These are phyloP conservation scores for Nitzschia palea DNA, from an alignment of 108 stramenopile species.

Conservation along the genomic window DNA sequence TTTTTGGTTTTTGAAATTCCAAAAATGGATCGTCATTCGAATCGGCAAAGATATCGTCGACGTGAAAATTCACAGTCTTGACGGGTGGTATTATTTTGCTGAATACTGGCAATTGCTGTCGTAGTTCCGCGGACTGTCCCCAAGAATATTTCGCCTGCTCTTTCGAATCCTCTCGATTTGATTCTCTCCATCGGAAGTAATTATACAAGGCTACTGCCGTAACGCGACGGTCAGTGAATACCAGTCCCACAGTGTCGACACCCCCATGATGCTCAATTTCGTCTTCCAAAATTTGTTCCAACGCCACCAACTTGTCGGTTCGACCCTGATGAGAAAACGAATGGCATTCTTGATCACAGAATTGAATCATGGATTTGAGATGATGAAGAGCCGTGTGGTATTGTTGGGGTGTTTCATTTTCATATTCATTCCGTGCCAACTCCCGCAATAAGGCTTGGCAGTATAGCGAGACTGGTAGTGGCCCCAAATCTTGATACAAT, in stretches of 20 bases:
- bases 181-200: constrained; percentile 37
- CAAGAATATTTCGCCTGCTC: background rate
- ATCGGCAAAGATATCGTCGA: constrained; percentile 4
- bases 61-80: background rate
- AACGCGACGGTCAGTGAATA: constrained; percentile 57
- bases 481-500: constrained; percentile 56
- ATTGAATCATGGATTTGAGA: constrained; percentile 22
- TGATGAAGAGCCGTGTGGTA: constrained; percentile 33
- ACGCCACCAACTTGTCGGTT: constrained; percentile 47
- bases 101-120: background rate
- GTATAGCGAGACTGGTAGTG: constrained; percentile 32
- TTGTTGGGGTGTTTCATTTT: constrained; percentile 41
- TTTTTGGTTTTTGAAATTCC: background rate
- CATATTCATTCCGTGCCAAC: constrained; percentile 48
- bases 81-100: background rate
- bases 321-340: constrained; percentile 28
- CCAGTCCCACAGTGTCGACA: constrained; percentile 43
- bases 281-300: constrained; percentile 39
- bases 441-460: constrained; percentile 31
- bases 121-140: background rate
- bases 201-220: constrained; percentile 58
- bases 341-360: constrained; percentile 24
- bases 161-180: background rate
- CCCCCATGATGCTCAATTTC: constrained; percentile 23
- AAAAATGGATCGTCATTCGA: constrained; percentile 20